A percentile compares a stretch with the other conserved stretches of the same genome.
Evolutionary conservation across 805 yeast genomes (phyloP).

Genomic region (Suhomyces kilbournensis): DNA sequence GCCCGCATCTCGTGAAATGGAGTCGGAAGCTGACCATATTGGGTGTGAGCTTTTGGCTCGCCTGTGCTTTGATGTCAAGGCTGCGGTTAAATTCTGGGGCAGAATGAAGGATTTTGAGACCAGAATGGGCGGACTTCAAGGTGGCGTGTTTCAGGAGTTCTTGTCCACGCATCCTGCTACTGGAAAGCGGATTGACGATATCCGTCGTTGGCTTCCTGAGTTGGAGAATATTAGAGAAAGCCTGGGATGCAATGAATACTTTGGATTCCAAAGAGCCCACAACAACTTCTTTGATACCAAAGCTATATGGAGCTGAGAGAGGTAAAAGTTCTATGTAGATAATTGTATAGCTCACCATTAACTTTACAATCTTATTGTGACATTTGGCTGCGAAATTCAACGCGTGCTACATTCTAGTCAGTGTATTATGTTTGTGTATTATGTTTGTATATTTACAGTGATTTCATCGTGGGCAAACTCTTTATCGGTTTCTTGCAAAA

Average conservation of each 20-base stretch:
- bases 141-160: slow-evolving; percentile 48
- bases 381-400: too few species aligned
- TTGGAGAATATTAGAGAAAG: slow-evolving; percentile 44
- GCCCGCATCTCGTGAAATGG: slow-evolving; percentile 93
- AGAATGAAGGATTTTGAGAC: slow-evolving; percentile 58
- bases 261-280: neutral
- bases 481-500: neutral
- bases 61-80: slow-evolving; percentile 80
- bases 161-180: slow-evolving; percentile 90
- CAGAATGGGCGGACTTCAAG: slow-evolving; percentile 32
- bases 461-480: slow-evolving; percentile 7
- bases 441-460: slow-evolving; percentile 7
- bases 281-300: neutral
- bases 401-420: too few species aligned
- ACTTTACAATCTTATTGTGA: too few species aligned
- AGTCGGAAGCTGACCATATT: slow-evolving; percentile 91
- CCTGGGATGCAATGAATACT: slow-evolving; percentile 36
- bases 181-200: slow-evolving; percentile 63
- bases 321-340: too few species aligned
- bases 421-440: too few species aligned
- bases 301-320: too few species aligned
- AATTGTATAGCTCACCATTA: too few species aligned
- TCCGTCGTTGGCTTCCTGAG: slow-evolving; percentile 64
- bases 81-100: slow-evolving; percentile 76
- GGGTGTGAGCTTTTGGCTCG: slow-evolving; percentile 89